Base-by-base conservation (phyloP, 352 stramenopile genomes). In the Phytophthora idaei region DNA sequence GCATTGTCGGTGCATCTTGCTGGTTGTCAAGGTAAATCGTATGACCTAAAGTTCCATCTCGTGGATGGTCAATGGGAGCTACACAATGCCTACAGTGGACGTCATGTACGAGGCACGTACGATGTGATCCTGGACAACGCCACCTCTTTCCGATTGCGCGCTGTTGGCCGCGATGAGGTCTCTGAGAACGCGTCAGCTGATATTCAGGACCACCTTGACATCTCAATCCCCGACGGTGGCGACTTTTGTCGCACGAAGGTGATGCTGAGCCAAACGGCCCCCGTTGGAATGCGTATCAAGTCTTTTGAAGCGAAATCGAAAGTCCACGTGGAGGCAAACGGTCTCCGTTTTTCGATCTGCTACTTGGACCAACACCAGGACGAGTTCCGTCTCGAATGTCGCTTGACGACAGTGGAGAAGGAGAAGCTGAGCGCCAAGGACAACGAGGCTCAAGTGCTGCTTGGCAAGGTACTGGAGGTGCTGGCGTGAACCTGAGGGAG, bases 11-110 rank as follows among this genome's bases (percentile, higher is more conserved):
- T 80, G n/a, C 66, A 80, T 52, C 15, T 84, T 47, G 50, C 55
- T 27, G 46, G 41, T 11, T 47, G 48, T 5, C 14, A 54, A 50
- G 47, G 50, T 4, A 49, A 45, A 3, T 66, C 48, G 3, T 80
- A 69, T 47, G 59, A 77, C 8, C 28, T 88, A 17, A 88, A 85
- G 59, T 88, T 77, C 34, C 56, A 64, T 44, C 55, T 78, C n/a
- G 57, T 72, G 3, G 54, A 77, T 28, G 71, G 72, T 3, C 34
- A 76, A 8, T 85, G 76, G 76, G 50, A 76, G 7, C 46, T 78
- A 14, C 45, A 63, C 28, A 54, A 54, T 3, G 36, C 39, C 9
- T 69, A 73, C 36, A 47, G 14, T 0, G 44, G 50, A 49, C 57
- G 61, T n/a, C 10, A 42, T 9, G 65, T 80, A 1, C 46, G 41